These are phyloP conservation scores for Ramaria sp. DNA, from an alignment of 768 basidiomycete species.

Conservation along the genomic window DNA sequence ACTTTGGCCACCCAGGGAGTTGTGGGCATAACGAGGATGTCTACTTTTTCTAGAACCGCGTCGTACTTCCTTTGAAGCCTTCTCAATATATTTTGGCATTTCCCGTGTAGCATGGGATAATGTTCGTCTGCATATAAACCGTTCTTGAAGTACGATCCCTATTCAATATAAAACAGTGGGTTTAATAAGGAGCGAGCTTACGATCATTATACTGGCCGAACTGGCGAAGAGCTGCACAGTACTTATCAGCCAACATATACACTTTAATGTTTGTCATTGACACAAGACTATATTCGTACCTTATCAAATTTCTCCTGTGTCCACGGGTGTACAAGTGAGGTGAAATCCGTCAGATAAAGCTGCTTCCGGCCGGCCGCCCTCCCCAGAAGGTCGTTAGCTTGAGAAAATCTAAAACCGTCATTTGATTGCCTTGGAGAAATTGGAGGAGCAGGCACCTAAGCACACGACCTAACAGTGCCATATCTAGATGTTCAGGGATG, in stretches of 20 bases:
- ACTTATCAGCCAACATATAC: background rate
- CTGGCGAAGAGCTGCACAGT: constrained; percentile 10
- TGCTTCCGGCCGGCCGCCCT: constrained; percentile 18
- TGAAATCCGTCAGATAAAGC: constrained; percentile 24
- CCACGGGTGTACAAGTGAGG: constrained; percentile 24
- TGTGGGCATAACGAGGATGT: constrained; percentile 29
- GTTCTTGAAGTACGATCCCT: constrained; percentile 10
- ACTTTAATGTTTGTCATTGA: background rate
- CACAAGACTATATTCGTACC: constrained; percentile 14
- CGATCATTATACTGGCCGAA: constrained; percentile 12
- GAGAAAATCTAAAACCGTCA: constrained; percentile 10
- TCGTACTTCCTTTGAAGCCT: constrained; percentile 26
- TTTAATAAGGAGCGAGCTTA: background rate
- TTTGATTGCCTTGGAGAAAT: background rate
- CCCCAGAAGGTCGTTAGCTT: constrained; percentile 12
- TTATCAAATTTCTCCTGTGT: constrained; percentile 29
- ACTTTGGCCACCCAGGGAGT: constrained; percentile 24
- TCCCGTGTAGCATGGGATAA: constrained; percentile 20
- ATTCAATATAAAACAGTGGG: background rate
- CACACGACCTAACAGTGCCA: constrained; percentile 6
- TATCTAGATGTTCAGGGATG: constrained; percentile 26
- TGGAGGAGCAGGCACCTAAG: background rate
- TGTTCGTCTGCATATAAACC: constrained; percentile 22
- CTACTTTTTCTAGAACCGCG: constrained; percentile 18
- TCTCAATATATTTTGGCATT: constrained; percentile 28